A percentile compares a stretch with the other conserved stretches of the same genome.
These are phyloP conservation scores for Nepenthes mirabilis DNA, from an alignment of 148 eudicot genomes.

Conservation along the genomic window DNA sequence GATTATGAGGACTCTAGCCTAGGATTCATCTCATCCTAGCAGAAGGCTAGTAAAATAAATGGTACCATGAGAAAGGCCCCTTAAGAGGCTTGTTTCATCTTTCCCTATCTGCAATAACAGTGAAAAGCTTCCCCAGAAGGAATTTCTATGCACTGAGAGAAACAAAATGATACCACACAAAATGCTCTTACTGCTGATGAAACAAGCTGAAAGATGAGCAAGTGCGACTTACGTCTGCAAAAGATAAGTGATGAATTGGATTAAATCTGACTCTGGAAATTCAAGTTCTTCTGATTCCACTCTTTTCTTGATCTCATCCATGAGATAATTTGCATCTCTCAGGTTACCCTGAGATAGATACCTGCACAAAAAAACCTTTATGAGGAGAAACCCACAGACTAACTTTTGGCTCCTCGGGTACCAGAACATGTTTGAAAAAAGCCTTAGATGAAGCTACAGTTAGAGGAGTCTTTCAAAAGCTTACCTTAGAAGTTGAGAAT, in stretches of 20 bases:
- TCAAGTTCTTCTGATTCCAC: constrained; percentile 36
- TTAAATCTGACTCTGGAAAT: constrained; percentile 60
- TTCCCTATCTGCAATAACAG: too few relatives aligned
- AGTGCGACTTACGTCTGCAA: constrained; percentile 53
- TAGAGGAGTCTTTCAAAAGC: background rate
- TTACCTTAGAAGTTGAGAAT: background rate
- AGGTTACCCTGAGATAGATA: constrained; percentile 71
- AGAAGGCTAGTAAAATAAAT: too few relatives aligned
- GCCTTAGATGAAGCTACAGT: background rate
- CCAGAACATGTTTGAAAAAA: background rate
- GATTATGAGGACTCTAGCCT: too few relatives aligned
- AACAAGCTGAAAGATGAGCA: background rate
- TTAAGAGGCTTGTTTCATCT: too few relatives aligned
- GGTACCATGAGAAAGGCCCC: too few relatives aligned
- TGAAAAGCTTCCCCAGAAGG: too few relatives aligned
- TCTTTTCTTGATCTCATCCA: constrained; percentile 70
- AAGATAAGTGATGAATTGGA: constrained; percentile 60
- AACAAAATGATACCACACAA: too few relatives aligned
- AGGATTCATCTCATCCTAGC: too few relatives aligned
- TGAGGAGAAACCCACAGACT: too few relatives aligned
- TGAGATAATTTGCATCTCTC: constrained; percentile 70
- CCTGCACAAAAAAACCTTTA: constrained; percentile 22
- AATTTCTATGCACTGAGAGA: too few relatives aligned
- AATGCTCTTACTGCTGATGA: background rate
- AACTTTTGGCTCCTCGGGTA: background rate